A percentile compares a stretch with the other conserved stretches of the same genome.
Conservation (phyloP, 2,329 filamentous ascomycete species). For the Xylariaceae sp. region DNA sequence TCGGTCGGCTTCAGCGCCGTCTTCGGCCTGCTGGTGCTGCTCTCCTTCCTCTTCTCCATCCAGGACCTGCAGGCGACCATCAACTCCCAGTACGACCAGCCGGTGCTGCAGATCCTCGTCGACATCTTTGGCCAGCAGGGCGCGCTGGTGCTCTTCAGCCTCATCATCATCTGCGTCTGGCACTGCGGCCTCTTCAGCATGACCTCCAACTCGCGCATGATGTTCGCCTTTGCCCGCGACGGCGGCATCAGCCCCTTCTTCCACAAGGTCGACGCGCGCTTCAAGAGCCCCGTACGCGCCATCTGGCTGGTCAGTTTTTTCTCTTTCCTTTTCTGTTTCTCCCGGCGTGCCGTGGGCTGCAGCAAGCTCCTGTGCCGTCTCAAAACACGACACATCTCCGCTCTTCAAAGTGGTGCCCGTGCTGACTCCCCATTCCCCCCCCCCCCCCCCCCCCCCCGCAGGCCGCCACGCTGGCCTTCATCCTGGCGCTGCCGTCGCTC, state of each 20-base stretch:
- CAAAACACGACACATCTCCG: too few relatives aligned
- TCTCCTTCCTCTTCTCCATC: conserved; percentile 50
- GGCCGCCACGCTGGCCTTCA: conserved; percentile 46
- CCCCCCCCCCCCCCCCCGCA: too few relatives aligned
- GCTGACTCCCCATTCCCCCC: too few relatives aligned
- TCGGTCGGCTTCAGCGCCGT: conserved; percentile 45
- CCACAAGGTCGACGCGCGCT: conserved; percentile 41
- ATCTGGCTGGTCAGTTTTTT: too few relatives aligned
- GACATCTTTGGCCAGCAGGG: conserved; percentile 49
- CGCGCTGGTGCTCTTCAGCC: conserved; percentile 45
- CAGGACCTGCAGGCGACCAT: conserved; percentile 46
- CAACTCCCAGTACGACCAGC: conserved; percentile 38
- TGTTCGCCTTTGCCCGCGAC: conserved; percentile 51
- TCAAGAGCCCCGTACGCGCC: conserved; percentile 42
- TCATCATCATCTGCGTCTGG: conserved; percentile 54
- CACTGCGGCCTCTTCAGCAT: conserved; percentile 52
- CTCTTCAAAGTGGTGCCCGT: too few relatives aligned
- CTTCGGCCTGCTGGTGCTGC: conserved; percentile 31
- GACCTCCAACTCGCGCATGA: conserved; percentile 51
- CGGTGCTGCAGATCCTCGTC: conserved; percentile 50
- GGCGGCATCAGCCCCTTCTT: conserved; percentile 49
- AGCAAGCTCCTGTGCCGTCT: too few relatives aligned
- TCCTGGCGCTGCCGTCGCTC: conserved; percentile 46
- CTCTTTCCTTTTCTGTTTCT: too few relatives aligned
- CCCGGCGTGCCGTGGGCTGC: too few relatives aligned